Base-by-base conservation (phyloP, 345 rosid species). In the Melaleuca quinquenervia region DNA sequence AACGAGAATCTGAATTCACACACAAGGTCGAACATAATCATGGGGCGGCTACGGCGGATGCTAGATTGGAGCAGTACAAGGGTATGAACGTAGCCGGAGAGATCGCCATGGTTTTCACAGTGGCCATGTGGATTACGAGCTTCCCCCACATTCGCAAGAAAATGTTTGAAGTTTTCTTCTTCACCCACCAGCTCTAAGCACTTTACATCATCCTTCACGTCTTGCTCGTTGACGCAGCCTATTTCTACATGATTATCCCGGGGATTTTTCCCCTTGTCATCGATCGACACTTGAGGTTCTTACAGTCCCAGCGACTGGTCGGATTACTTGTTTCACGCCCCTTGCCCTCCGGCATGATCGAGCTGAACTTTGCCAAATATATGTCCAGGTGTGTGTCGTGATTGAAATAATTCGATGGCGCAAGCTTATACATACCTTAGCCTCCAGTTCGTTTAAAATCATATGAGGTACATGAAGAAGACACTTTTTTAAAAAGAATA, bases 311-410 rank as follows among this genome's bases (percentile, higher is more conserved):
- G 22, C 89, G 53, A 62, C 70, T 62, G 11, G 85, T 90, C 78
- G 83, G 89, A 49, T 52, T 93, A 21, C 83, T 90, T 83, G 88
- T 95, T 2, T 89, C 94, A 5, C 90, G 90, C 8, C 41, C 91
- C 85, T 86, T 92, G 70, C 94, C 93, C 6, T 90, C 94, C 32
- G 75, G 88, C 78, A 86, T 89, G n/a, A 41, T 93, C 6, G 94
- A 93, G 53, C 87, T 94, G 85, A 92, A 90, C 89, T 91, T 92
- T 92, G 90, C 90, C 53, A 93, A 93, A 70, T n/a, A n/a, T n/a
- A n/a, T 75, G 54, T 56, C 89, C 90, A 45, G 91, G 96, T 89
- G 24, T 16, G 84, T 16, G 22, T 64, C 45, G 24, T 44, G 20
- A 29, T 29, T 18, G 11, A 64, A 29, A 64, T 15, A 20, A 64